Base-by-base conservation (phyloP, 129 eudicot species). In the Ambrosia trifida region DNA sequence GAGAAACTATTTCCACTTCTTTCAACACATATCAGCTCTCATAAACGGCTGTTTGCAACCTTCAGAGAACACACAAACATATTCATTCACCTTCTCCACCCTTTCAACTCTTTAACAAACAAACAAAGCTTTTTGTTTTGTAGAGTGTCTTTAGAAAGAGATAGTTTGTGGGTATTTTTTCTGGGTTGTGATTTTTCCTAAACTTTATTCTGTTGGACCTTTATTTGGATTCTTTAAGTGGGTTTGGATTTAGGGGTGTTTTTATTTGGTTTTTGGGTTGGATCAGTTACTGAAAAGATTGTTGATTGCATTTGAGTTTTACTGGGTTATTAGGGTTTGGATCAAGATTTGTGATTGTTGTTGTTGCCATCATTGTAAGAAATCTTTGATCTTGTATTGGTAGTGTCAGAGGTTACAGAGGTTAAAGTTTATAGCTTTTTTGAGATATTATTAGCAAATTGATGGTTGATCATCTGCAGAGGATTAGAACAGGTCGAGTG, bases 291-390 rank as follows among this genome's bases (percentile, higher is more conserved):
- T 41, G 6, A 44, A 14, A 49, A 33, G 49, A 30, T 54, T 57
- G 7, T 65, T 19, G 49, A 30, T 54, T 57, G 7, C 70, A 77
- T 64, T 64, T 59, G 43, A 52, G 66, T 50, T 59, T 68, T 24
- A 24, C 65, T 53, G 32, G 30, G 24, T 69, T 66, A 72, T 83
- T 85, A 81, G 89, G 85, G 90, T 79, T 82, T 79, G 70, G 82
- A 74, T 78, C 73, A 64, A 75, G 72, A 73, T 72, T 68, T 36
- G 76, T 68, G 60, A 66, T 84, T 83, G 68, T 81, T 75, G 83
- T 52, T 47, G 19, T 36, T 32, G 18, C 38, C 54, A 59, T 83
- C 71, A 56, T 65, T 5, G 3, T 53, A 64, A 64, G 65, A 62
- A 53, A 50, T 47, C 46, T 57, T 30, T 50, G 72, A 53, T 79